phyloP scores from a whole-genome alignment of 345 rosid species.

The Leavenworthia alabamica region DNA sequence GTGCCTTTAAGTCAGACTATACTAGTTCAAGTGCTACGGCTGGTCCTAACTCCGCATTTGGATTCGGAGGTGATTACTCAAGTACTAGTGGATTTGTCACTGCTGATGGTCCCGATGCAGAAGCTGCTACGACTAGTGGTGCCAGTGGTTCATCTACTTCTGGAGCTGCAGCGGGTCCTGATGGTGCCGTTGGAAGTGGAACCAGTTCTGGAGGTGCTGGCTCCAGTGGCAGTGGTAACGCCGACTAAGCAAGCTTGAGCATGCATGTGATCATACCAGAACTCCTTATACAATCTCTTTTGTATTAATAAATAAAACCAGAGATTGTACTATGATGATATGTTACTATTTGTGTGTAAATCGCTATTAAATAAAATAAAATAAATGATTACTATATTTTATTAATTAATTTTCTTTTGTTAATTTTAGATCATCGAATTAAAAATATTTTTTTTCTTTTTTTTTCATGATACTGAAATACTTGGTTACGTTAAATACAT shows the following conservation, averaged over 20 bases:
- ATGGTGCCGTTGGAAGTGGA: background rate
- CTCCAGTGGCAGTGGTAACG: background rate
- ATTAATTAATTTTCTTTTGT: background rate
- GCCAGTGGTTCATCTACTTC: background rate
- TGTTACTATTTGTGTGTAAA: background rate
- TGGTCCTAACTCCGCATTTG: background rate
- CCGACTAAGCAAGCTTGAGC: background rate
- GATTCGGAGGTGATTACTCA: background rate
- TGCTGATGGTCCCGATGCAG: background rate
- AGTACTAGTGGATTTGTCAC: rapidly evolving
- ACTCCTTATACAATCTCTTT: constrained; percentile 8
- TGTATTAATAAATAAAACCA: constrained; percentile 13
- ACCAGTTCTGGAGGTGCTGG: background rate
- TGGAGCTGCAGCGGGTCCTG: background rate
- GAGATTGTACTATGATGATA: constrained; percentile 2
- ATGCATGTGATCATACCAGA: background rate
- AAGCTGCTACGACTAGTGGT: background rate
- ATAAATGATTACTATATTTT: background rate
- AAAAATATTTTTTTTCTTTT: too few species aligned
- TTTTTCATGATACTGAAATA: too few species aligned
- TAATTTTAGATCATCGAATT: too few species aligned
- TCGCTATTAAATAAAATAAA: background rate
- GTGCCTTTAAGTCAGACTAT: rapidly evolving
- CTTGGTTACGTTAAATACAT: too few species aligned
- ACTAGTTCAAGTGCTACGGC: rapidly evolving